phyloP scores from a whole-genome alignment of 495 filamentous ascomycete genomes.

The Talaromyces wortmannii region DNA sequence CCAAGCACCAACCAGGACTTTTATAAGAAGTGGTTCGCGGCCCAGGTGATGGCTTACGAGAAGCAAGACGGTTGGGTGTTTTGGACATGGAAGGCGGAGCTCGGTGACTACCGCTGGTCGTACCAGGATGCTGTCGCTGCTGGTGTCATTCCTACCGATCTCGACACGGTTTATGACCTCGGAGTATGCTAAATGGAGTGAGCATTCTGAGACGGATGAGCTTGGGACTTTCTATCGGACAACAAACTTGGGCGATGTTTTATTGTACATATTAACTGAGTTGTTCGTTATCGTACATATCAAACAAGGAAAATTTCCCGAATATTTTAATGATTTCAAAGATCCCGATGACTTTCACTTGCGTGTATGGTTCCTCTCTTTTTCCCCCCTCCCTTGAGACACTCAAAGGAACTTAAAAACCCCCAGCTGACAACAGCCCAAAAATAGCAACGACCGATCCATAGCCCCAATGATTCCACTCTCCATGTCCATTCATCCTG shows the following conservation, averaged over 20 bases:
- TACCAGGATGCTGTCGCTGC: conserved; percentile 42
- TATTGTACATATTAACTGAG: too few relatives aligned
- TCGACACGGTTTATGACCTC: conserved; percentile 12
- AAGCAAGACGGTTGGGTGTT: conserved; percentile 53
- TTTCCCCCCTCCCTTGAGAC: too few relatives aligned
- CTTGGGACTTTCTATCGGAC: too few relatives aligned
- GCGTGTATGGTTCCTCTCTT: too few relatives aligned
- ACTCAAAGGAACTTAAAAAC: conserved; percentile 11
- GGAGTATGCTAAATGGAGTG: conserved; percentile 2
- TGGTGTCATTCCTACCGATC: conserved; percentile 40
- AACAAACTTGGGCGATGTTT: too few relatives aligned
- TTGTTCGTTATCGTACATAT: too few relatives aligned
- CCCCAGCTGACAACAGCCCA: conserved; percentile 22
- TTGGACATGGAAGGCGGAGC: conserved; percentile 55
- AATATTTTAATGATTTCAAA: too few relatives aligned
- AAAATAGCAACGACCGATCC: conserved; percentile 31
- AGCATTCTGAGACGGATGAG: neutral
- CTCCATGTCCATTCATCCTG: conserved; percentile 29
- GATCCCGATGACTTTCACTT: too few relatives aligned
- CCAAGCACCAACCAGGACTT: conserved; percentile 38
- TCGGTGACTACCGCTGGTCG: conserved; percentile 53
- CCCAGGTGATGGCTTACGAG: conserved; percentile 52
- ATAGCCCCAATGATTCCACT: conserved; percentile 53
- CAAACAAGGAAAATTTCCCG: too few relatives aligned
- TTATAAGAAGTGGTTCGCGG: conserved; percentile 53